Evolutionary conservation across 2,329 filamentous ascomycete genomes (phyloP), one percentile per base, ranked within the genome.

Genomic region (Venturia nashicola): DNA sequence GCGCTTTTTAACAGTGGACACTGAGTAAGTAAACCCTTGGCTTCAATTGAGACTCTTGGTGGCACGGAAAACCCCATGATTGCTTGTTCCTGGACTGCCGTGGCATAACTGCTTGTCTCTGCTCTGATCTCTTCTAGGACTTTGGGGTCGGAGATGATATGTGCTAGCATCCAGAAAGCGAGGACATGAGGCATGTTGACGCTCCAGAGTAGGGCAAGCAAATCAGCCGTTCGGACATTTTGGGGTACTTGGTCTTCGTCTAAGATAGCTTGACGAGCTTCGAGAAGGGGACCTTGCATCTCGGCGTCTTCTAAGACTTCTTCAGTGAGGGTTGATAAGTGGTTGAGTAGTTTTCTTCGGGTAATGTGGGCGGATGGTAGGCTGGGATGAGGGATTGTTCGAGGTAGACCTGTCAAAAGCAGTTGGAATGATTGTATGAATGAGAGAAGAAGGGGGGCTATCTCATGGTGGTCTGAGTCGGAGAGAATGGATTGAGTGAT

Each of bases 101-200:
- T 72, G 18, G 75, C 76, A 62, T 74, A 78, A 3, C 76, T 73
- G 1, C 71, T 70, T 36, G 81, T 76, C 68, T 83, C 81, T 51
- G 72, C 68, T 9, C 78, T 73, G 20, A 82, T 73, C 9, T 76
- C 72, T 16, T 73, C 68, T 20, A 79, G 68, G 16, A 82, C 72
- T 0, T 69, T 69, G 2, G 73, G 71, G 16, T 75, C 74, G 0
- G 76, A 71, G 63, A 77, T 75, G 46, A 83, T 75, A 60, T 79
- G 77, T 34, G 79, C 71, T 9, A 82, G 66, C 66, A 78, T 76
- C 79, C 80, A 83, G 68, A 80, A 82, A n/a, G 78, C 5, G 44
- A 62, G 27, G 9, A 65, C 44, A 44, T 63, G 59, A 12, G 43
- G 59, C 32, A 44, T 48, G 27, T 40, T 61, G 39, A 65, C 16